A percentile compares a stretch with the other conserved stretches of the same genome.
Evolutionary conservation across 805 yeast genomes (phyloP).

Genomic region (Candida andamanensis): DNA sequence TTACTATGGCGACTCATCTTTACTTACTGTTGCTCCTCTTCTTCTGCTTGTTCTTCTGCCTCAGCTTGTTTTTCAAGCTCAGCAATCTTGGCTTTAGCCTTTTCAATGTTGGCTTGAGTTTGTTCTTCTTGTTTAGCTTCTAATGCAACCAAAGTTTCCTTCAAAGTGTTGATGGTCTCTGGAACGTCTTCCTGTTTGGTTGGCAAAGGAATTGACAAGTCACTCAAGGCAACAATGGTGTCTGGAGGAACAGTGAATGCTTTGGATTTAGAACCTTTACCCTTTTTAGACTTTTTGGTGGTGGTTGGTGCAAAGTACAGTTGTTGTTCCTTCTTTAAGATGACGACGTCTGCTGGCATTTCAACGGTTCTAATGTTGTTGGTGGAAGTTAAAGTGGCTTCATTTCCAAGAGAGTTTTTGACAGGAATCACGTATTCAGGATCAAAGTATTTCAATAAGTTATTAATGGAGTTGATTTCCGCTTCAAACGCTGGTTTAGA

Average conservation of each 20-base stretch:
- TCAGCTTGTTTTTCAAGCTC: conserved; percentile 51
- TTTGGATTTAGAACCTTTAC: conserved; percentile 50
- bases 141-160: conserved; percentile 66
- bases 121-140: conserved; percentile 72
- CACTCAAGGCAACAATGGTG: conserved; percentile 68
- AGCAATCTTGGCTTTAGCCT: conserved; percentile 73
- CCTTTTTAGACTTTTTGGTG: conserved; percentile 34
- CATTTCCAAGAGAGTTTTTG: conserved; percentile 24
- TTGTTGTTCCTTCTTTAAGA: conserved; percentile 59
- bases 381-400: conserved; percentile 20
- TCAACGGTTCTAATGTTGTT: conserved; percentile 46
- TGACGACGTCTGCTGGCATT: conserved; percentile 58
- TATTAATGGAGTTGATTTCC: conserved; percentile 74
- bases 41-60: conserved; percentile 38
- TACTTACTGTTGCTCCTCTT: no score
- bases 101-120: conserved; percentile 68
- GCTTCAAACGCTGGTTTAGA: conserved; percentile 77
- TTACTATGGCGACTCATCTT: no score
- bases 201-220: conserved; percentile 76
- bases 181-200: conserved; percentile 66
- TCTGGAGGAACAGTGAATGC: conserved; percentile 74
- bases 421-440: conserved; percentile 66
- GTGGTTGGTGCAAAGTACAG: conserved; percentile 49
- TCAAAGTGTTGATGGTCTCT: conserved; percentile 58
- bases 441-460: conserved; percentile 68